Base-by-base conservation (phyloP, 176 grass and related monocot species). In the Juncus inflexus region DNA sequence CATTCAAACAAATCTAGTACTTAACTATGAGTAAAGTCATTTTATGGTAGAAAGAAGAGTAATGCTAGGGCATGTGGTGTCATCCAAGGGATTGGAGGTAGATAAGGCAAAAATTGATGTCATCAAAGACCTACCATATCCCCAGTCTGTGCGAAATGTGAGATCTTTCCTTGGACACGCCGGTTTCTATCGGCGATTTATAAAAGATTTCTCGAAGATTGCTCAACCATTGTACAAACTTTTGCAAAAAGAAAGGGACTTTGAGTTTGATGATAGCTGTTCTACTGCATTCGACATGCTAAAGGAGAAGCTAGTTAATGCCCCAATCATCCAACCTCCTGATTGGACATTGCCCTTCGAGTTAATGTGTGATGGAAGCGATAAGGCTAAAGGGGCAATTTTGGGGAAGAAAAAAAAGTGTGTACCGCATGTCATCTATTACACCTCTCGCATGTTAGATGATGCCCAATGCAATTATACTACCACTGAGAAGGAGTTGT, bases 401-500 rank as follows among this genome's bases (percentile, higher is more conserved):
- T 40, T 66, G 35, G 3, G 62, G 43, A 3, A 66, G 12, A 43
- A 9, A 7, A 66, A 37, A 8, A 28, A 7, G 5, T 41, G 45
- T 1, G 43, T 41, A 2, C 35, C 7, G 7, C 13, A 66, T 41
- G 35, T 41, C 12, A 66, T 66, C 7, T 42, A 66, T 66, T 66
- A 66, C 43, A 28, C 28, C 1, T 41, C 3, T 14, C 14, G 62
- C 16, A 66, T 37, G 15, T 7, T 66, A n/a, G 35, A 66, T 66
- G 63, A 66, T 10, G 36, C 63, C 15, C 62, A 66, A 12, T 14
- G 35, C 0, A 66, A 66, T 66, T 66, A 66, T 12, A 6, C 62
- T 9, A 66, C 62, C 4, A 66, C 62, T 2, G 62, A 66, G 62
- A 66, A 66, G 6, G 62, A 66, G 12, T 52, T 52, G 49, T 12